These are phyloP conservation scores for Coemansia guatemalensis DNA, from an alignment of 192 early-diverging fungal species.

Conservation along the genomic window DNA sequence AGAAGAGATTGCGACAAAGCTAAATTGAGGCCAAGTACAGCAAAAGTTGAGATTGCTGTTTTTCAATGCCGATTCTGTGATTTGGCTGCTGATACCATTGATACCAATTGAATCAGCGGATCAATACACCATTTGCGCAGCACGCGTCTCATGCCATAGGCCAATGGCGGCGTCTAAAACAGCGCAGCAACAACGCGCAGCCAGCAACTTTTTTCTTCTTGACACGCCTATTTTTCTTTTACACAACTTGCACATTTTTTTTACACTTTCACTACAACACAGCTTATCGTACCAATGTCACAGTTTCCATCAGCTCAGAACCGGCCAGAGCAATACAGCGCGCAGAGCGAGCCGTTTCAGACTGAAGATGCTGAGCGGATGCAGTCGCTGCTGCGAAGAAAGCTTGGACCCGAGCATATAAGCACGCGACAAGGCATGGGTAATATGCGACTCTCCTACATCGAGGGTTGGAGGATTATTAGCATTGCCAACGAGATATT, in stretches of 20 bases:
- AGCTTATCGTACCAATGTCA: not conserved
- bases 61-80: too few species aligned
- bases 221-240: not conserved
- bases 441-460: slow-evolving; percentile 65
- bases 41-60: too few species aligned
- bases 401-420: slow-evolving; percentile 70
- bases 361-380: slow-evolving; percentile 18
- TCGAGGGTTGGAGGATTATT: slow-evolving; percentile 82
- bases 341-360: slow-evolving; percentile 10
- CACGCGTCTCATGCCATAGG: too few species aligned
- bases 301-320: slow-evolving; percentile 14
- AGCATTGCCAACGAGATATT: slow-evolving; percentile 91
- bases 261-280: slow-evolving; percentile 9
- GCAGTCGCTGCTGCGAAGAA: slow-evolving; percentile 51
- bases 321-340: not conserved
- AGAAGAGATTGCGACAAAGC: too few species aligned
- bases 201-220: not conserved
- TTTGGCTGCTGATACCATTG: too few species aligned
- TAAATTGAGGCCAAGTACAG: too few species aligned
- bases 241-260: not conserved
- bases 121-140: too few species aligned
- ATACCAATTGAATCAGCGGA: too few species aligned
- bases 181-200: not conserved
- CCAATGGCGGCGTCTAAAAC: not conserved
- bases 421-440: slow-evolving; percentile 69